phyloP scores from a whole-genome alignment of 192 early-diverging fungal genomes.

The Umbelopsis sp. region DNA sequence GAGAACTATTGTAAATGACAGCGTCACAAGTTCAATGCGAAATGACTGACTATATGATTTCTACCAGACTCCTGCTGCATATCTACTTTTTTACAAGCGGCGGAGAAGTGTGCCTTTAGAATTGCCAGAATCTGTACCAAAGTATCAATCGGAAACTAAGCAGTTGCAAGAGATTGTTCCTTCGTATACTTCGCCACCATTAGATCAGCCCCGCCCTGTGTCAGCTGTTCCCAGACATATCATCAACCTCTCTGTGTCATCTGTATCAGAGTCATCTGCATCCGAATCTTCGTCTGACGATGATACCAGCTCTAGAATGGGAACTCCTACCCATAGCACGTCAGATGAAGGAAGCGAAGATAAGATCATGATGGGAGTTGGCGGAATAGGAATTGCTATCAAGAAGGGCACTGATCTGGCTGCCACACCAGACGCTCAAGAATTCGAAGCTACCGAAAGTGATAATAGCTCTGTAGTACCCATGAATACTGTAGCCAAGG shows the following conservation, averaged over 20 bases:
- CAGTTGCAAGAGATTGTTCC: slow-evolving; percentile 12
- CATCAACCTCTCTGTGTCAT: slow-evolving; percentile 3
- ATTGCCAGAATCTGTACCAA: background rate
- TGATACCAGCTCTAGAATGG: slow-evolving; percentile 6
- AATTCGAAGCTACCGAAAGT: background rate
- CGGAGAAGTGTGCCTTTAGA: slow-evolving; percentile 26
- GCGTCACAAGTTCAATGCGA: background rate
- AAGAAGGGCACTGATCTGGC: slow-evolving; percentile 6
- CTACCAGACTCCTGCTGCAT: slow-evolving; percentile 55
- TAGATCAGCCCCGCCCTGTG: background rate
- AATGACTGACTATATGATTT: background rate
- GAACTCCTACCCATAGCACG: slow-evolving; percentile 8
- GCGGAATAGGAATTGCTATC: slow-evolving; percentile 1
- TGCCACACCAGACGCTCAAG: slow-evolving; percentile 5
- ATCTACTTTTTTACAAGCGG: slow-evolving; percentile 64
- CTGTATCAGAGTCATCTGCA: slow-evolving; percentile 9
- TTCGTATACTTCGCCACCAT: background rate
- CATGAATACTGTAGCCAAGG: background rate
- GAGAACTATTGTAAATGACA: background rate
- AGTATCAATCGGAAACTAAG: slow-evolving; percentile 16
- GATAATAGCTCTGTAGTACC: slow-evolving; percentile 5
- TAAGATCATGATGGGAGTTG: slow-evolving; percentile 15
- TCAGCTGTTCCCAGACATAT: slow-evolving; percentile 13
- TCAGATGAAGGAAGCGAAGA: slow-evolving; percentile 14
- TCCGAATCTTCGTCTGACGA: slow-evolving; percentile 15